phyloP scores from a whole-genome alignment of 208 protist species.

The Leishmania aethiopica region DNA sequence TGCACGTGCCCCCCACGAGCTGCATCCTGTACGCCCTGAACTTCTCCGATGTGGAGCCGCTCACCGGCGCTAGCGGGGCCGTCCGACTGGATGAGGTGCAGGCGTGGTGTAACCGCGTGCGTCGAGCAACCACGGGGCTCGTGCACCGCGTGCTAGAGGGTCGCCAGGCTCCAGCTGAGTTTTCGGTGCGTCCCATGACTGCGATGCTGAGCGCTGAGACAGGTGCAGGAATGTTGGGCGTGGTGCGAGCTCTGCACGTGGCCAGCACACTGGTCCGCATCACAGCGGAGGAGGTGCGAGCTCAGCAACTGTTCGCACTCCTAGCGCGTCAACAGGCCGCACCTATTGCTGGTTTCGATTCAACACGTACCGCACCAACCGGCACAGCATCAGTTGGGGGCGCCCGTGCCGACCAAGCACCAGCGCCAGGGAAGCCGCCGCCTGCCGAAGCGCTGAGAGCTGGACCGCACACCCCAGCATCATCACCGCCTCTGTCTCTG shows the following conservation, averaged over 20 bases:
- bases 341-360: conserved; percentile 10
- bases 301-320: conserved; percentile 27
- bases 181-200: conserved; percentile 50
- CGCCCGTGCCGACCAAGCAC: not conserved
- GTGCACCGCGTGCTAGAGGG: conserved; percentile 49
- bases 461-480: not conserved
- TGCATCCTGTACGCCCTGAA: conserved; percentile 77
- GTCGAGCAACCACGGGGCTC: conserved; percentile 51
- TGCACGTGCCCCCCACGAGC: conserved; percentile 52
- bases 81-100: conserved; percentile 54
- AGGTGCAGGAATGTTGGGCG: conserved; percentile 46
- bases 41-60: conserved; percentile 27
- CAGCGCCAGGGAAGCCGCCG: not conserved
- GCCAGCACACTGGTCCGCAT: conserved; percentile 64
- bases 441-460: not conserved
- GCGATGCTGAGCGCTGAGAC: conserved; percentile 53
- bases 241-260: conserved; percentile 58
- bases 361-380: not conserved
- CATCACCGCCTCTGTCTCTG: not conserved
- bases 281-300: conserved; percentile 44
- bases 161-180: conserved; percentile 37
- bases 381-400: not conserved
- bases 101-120: conserved; percentile 34
- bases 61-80: conserved; percentile 1
- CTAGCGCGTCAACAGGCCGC: conserved; percentile 29